Conservation (phyloP, 345 rosid species). For the Diplotaxis tenuifolia region DNA sequence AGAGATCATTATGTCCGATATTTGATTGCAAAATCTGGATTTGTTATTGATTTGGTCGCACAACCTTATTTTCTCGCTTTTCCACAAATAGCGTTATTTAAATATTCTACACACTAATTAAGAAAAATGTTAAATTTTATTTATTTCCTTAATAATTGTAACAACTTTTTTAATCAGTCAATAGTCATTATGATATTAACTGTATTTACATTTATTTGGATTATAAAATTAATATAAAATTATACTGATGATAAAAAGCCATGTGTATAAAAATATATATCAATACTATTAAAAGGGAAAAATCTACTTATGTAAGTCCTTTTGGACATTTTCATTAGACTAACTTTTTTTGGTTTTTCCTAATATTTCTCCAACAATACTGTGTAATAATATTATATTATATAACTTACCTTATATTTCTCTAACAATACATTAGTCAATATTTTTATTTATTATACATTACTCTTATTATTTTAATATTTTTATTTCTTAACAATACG, state of each 20-base stretch:
- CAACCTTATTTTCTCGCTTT: not conserved
- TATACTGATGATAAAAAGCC: not conserved
- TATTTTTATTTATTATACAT: too few species aligned
- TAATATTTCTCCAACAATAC: too few species aligned
- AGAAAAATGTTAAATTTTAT: not conserved
- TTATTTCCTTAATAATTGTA: not conserved
- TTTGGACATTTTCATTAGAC: too few species aligned
- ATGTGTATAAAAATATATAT: too few species aligned
- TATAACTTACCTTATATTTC: too few species aligned
- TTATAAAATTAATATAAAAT: not conserved
- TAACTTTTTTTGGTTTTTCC: too few species aligned
- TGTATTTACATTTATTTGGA: not conserved
- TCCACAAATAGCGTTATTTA: not conserved
- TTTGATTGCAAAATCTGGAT: conserved; percentile 32
- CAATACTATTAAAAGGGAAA: too few species aligned
- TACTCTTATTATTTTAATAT: too few species aligned
- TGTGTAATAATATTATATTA: too few species aligned
- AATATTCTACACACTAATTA: not conserved
- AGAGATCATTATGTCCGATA: conserved; percentile 26
- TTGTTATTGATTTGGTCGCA: conserved; percentile 28
- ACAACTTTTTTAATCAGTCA: not conserved
- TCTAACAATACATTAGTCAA: too few species aligned
- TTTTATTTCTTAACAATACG: too few species aligned
- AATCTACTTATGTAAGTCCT: too few species aligned
- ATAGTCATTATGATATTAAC: not conserved